Conservation (phyloP, 2,329 filamentous ascomycete genomes). For the Westerdykella sp. region DNA sequence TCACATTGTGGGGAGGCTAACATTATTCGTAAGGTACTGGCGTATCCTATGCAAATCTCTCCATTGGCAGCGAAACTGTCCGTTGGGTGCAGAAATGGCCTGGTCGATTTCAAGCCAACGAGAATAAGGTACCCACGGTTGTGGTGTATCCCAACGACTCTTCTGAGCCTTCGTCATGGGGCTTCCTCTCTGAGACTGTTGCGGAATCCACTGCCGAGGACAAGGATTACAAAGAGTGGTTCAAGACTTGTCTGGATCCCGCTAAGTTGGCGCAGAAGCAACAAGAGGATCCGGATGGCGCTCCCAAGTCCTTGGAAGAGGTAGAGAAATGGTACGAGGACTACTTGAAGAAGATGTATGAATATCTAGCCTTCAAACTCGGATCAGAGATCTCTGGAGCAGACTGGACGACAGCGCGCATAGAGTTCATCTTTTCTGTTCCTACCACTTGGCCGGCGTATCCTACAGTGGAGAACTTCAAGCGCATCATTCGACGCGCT, state of each 20-base stretch:
- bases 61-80: slow-evolving; percentile 28
- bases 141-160: slow-evolving; percentile 43
- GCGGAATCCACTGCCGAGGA: slow-evolving; percentile 38
- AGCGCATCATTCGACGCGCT: slow-evolving; percentile 42
- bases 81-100: slow-evolving; percentile 48
- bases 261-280: slow-evolving; percentile 42
- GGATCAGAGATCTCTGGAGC: slow-evolving; percentile 34
- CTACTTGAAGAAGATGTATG: slow-evolving; percentile 46
- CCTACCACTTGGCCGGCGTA: slow-evolving; percentile 52
- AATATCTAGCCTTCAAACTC: slow-evolving; percentile 41
- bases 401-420: slow-evolving; percentile 35
- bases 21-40: slow-evolving; percentile 23
- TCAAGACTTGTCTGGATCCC: slow-evolving; percentile 51
- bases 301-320: slow-evolving; percentile 38
- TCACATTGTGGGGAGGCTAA: neutral
- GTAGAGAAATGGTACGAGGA: slow-evolving; percentile 47
- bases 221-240: slow-evolving; percentile 45
- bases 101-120: slow-evolving; percentile 47
- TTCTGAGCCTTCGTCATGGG: slow-evolving; percentile 45
- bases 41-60: slow-evolving; percentile 35
- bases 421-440: slow-evolving; percentile 53
- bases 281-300: slow-evolving; percentile 40
- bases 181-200: slow-evolving; percentile 44
- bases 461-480: slow-evolving; percentile 48
- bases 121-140: slow-evolving; percentile 50